Percentiles rank a stretch among this genome's conserved stretches.
These are phyloP conservation scores for Rhodosporidiobolus sp. DNA, from an alignment of 768 basidiomycete genomes.

Conservation along the genomic window DNA sequence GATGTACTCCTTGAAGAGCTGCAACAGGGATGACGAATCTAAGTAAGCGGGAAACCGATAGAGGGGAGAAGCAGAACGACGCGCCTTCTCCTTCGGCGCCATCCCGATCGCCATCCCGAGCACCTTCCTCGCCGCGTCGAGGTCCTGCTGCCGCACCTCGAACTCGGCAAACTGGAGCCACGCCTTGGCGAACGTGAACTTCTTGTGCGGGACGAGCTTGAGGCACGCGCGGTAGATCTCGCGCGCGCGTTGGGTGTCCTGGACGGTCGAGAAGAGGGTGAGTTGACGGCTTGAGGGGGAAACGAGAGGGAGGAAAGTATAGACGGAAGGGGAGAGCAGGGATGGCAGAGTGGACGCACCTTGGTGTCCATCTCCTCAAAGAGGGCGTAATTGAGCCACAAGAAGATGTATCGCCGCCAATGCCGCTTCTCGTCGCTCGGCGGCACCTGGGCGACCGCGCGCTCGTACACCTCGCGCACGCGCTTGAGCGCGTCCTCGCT, in stretches of 20 bases:
- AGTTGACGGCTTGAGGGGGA: too few relatives aligned
- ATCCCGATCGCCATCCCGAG: conserved; percentile 88
- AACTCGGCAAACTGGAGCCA: conserved; percentile 92
- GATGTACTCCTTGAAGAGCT: conserved; percentile 90
- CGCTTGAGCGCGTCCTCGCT: conserved; percentile 63
- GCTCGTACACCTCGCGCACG: conserved; percentile 89
- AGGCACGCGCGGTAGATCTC: conserved; percentile 90
- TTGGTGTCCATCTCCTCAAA: conserved; percentile 96
- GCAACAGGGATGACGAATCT: background rate
- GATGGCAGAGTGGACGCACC: conserved; percentile 54
- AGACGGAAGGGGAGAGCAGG: background rate
- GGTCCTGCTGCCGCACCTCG: conserved; percentile 76
- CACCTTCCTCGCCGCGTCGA: conserved; percentile 80
- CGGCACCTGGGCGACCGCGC: conserved; percentile 91
- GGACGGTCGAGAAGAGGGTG: background rate
- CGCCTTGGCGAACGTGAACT: conserved; percentile 95
- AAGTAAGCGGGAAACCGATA: too few relatives aligned
- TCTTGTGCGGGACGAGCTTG: conserved; percentile 86
- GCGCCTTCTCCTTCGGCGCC: conserved; percentile 80
- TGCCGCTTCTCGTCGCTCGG: conserved; percentile 89
- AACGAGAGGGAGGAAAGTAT: too few relatives aligned
- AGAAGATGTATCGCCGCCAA: conserved; percentile 54
- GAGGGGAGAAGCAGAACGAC: background rate
- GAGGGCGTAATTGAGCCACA: conserved; percentile 72
- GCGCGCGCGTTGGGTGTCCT: conserved; percentile 81